Evolutionary conservation across 2,329 filamentous ascomycete genomes (phyloP), one percentile per base, ranked within the genome.

Genomic region (Colletotrichum scovillei): DNA sequence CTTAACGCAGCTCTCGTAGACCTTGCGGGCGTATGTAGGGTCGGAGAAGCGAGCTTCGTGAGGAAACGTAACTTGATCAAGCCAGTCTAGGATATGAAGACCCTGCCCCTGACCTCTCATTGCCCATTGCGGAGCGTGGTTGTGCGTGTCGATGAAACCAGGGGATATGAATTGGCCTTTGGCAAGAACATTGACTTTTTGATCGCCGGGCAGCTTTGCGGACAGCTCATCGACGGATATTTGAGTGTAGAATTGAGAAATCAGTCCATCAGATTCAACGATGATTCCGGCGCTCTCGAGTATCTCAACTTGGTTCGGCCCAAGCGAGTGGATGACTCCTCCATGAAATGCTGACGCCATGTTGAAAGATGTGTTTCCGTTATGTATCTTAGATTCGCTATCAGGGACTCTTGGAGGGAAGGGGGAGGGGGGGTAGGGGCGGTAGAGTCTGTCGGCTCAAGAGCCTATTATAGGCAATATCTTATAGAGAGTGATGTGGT

Each of bases 111-210:
- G 81, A 32, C 87, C 85, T 28, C 86, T 82, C 79, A 85, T 84
- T 16, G 85, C 80, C 84, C 85, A 88, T 76, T 89, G 86, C 52
- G 91, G 91, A 0, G 92, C 91, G 77, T 93, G 92, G 73, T 92
- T 92, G 80, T 93, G 92, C 1, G 91, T 92, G 81, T 93, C 91
- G 66, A 93, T 83, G 76, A 91, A 88, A 56, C 89, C 89, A 0
- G 90, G 90, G 69, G 91, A 86, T 60, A 91, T 80, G 76, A 92
- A 90, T 58, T 89, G 81, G 52, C 84, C 84, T 8, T 78, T 81
- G 2, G 76, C 60, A 3, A 89, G 81, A 30, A 75, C 76, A 42
- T 77, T 78, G 32, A 82, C 55, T 26, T 72, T 58, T 28, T 75
- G 77, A 11, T 76, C 67, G 3, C 55, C 26, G 11, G 63, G 57